Base-by-base conservation (phyloP, 495 filamentous ascomycete species). In the Penicillium ucsense region DNA sequence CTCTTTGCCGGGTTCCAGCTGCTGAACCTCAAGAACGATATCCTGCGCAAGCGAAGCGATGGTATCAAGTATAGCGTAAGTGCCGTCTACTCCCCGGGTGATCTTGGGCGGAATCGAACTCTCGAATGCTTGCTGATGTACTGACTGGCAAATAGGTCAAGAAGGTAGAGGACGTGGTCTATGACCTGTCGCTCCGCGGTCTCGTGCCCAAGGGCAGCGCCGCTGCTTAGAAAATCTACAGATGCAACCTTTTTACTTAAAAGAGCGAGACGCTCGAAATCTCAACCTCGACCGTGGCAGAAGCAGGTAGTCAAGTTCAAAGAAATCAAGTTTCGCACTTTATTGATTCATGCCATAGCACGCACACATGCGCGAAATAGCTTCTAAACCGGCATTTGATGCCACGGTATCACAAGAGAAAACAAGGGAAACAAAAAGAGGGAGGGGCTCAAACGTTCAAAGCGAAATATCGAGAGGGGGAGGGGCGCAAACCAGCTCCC, bases 101-200 rank as follows among this genome's bases (percentile, higher is more conserved):
- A 35, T 8, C 12, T 32, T 28, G 12, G 31, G 7, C 42, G 20
- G 5, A 40, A 0, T 32, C 4, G 27, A 31, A 31, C 2, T 7
- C 12, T 10, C 3, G 10, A 20, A 20, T 20, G 20, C 20, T 20
- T 6, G 34, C 1, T 11, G 8, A 27, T n/a, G 27, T 8, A 35
- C 41, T 43, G 30, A 41, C 46, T 57, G 9, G 8, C 27, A 35
- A 52, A 48, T 51, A 84, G 80, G 74, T 87, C 40, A 97, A 97
- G 75, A 95, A 95, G 68, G 88, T 94, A 35, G 92, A 98, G 72
- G 92, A 98, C 66, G 89, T 98, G 20, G 89, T 94, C 11, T 98
- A 98, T 57, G 92, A 98, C 61, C 72, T 98, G 31, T 88, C 84
- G 4, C 67, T 97, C 62, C 78, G 91, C 45, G 90, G 91, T 55